These are phyloP conservation scores for Suillus spraguei DNA, from an alignment of 768 basidiomycete genomes.

Conservation along the genomic window DNA sequence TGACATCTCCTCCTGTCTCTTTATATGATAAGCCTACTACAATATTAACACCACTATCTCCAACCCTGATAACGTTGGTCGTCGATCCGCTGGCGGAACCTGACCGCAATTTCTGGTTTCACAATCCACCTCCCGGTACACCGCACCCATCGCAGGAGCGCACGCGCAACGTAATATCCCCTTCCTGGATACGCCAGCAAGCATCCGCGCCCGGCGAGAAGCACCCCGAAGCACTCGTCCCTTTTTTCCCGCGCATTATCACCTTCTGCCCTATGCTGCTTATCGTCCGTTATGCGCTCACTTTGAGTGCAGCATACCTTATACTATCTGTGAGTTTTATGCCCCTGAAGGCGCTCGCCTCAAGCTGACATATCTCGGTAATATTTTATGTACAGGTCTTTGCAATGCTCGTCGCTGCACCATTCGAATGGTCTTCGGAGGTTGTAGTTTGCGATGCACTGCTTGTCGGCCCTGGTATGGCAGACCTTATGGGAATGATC, in stretches of 20 bases:
- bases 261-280: conserved; percentile 5
- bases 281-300: not conserved
- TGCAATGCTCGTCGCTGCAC: not conserved
- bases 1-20: not conserved
- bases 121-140: not conserved
- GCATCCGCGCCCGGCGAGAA: not conserved
- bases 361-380: not conserved
- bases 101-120: not conserved
- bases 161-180: not conserved
- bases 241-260: conserved; percentile 3
- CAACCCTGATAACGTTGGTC: not conserved
- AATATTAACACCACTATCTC: conserved; percentile 2
- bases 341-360: not conserved
- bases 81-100: not conserved
- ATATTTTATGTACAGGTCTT: not conserved
- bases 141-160: not conserved
- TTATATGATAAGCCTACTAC: not conserved
- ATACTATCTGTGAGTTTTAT: not conserved
- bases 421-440: not conserved
- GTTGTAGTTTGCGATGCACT: not conserved
- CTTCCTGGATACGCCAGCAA: not conserved
- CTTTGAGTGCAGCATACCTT: conserved; percentile 6
- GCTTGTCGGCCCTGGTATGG: not conserved
- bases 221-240: not conserved
- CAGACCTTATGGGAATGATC: not conserved